Base-by-base conservation (phyloP, 140 eudicot genomes). In the Erigeron philadelphicus region DNA sequence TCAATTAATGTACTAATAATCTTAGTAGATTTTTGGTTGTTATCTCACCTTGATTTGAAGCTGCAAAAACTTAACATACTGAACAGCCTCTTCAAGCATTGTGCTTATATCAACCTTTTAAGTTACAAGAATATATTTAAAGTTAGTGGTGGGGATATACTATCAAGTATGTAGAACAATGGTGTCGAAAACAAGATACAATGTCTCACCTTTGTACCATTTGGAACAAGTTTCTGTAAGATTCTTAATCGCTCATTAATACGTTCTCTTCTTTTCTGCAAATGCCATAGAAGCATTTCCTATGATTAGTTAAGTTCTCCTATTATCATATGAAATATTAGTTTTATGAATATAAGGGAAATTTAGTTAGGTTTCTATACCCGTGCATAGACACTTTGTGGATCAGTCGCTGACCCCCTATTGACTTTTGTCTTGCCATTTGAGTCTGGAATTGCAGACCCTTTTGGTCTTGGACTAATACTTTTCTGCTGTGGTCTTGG, bases 81-180 rank as follows among this genome's bases (percentile, higher is more conserved):
- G 83, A 42, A 88, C 96, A 68, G 96, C 96, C 80, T 88, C 96
- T 75, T 88, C 96, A 77, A 86, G 96, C 96, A 88, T 88, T 77
- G 96, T 88, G 80, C 96, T 88, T 46, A 88, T 88, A 67, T 88
- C 96, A 81, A 88, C 96, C 93, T 87, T 61, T 59, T 44, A 64
- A 70, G 31, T 42, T 17, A 53, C 17, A 46, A 18, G 19, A 50
- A 25, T 17, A 48, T 68, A 49, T 16, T 47, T 6, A 25, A 67
- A 16, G 61, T 75, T 67, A 40, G 64, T 61, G 15, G 7, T 23
- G 38, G 4, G 64, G 18, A 2, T 47, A 45, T 18, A 52, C 6
- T 11, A 44, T 31, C 47, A 75, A 68, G 35, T 58, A 75, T 68
- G 35, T 47, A 35, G 48, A 75, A 42, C 8, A 38, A 47, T 11